phyloP scores from a whole-genome alignment of 2,329 filamentous ascomycete genomes.

The Trichoderma citrinoviride region DNA sequence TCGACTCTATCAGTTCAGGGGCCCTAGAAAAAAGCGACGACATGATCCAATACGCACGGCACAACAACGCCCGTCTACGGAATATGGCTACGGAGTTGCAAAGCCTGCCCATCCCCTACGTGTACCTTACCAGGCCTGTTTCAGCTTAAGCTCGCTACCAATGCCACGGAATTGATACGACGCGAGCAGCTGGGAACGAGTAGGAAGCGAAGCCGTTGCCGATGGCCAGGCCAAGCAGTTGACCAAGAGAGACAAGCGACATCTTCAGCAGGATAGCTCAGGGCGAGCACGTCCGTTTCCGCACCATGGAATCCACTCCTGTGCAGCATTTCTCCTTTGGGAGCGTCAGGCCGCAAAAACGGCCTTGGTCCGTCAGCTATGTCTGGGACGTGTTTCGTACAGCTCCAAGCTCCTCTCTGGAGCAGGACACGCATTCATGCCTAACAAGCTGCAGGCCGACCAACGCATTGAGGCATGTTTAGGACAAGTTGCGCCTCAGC shows the following conservation, averaged over 20 bases:
- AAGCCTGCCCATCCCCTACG: neutral
- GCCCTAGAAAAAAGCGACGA: neutral
- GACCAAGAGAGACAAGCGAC: neutral
- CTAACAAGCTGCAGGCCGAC: constrained; percentile 14
- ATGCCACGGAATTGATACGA: neutral
- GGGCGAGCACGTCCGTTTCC: constrained; percentile 7
- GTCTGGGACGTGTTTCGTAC: neutral
- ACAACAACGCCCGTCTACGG: neutral
- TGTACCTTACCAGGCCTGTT: neutral
- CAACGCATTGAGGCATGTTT: neutral
- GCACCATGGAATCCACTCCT: constrained; percentile 3
- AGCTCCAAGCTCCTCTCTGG: neutral
- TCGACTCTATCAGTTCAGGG: constrained; percentile 10
- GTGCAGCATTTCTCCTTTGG: constrained; percentile 5
- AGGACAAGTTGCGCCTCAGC: neutral
- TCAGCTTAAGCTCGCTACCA: constrained; percentile 14
- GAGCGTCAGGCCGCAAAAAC: constrained; percentile 1
- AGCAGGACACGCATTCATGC: constrained; percentile 9
- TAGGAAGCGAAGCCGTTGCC: constrained; percentile 11
- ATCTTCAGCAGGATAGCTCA: neutral
- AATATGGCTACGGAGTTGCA: neutral
- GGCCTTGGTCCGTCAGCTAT: neutral
- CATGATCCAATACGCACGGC: constrained; percentile 10
- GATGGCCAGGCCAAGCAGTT: neutral
- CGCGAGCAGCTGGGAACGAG: constrained; percentile 4